A percentile compares a stretch with the other conserved stretches of the same genome.
phyloP scores from a whole-genome alignment of 345 rosid genomes.

The Erucastrum elatum region DNA sequence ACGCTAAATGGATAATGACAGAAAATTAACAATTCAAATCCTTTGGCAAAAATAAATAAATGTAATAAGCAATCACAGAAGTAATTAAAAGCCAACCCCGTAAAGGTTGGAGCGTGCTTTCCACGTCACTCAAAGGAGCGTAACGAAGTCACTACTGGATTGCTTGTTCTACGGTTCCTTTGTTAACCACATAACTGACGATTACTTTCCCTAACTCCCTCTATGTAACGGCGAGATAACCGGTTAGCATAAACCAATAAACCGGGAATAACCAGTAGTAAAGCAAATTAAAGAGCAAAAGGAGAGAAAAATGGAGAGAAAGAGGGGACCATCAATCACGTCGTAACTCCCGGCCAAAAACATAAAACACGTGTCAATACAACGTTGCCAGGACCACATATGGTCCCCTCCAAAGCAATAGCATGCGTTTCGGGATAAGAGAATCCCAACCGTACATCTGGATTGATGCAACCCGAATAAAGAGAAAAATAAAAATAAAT shows the following conservation, averaged over 20 bases:
- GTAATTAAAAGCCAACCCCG: conserved; percentile 21
- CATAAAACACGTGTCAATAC: conserved; percentile 50
- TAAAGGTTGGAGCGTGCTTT: conserved; percentile 61
- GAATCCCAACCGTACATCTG: conserved; percentile 56
- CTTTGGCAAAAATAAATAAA: too few relatives aligned
- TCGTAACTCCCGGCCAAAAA: conserved; percentile 47
- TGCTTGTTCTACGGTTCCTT: background rate
- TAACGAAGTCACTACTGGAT: conserved; percentile 7
- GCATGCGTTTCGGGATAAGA: conserved; percentile 49
- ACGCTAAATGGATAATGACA: conserved; percentile 8
- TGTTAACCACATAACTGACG: background rate
- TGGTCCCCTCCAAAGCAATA: conserved; percentile 44
- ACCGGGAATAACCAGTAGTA: conserved; percentile 33
- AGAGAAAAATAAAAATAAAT: background rate
- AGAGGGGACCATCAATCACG: conserved; percentile 54
- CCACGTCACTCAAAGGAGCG: conserved; percentile 49
- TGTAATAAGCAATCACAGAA: background rate
- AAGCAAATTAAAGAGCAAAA: background rate
- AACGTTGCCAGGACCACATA: conserved; percentile 51
- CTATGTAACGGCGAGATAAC: conserved; percentile 3
- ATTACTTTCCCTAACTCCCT: background rate
- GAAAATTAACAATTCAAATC: background rate
- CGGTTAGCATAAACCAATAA: background rate
- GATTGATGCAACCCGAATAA: conserved; percentile 36
- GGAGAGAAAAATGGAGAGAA: background rate